Conservation (phyloP, 1,139 yeast genomes). For the Diutina catenulata region DNA sequence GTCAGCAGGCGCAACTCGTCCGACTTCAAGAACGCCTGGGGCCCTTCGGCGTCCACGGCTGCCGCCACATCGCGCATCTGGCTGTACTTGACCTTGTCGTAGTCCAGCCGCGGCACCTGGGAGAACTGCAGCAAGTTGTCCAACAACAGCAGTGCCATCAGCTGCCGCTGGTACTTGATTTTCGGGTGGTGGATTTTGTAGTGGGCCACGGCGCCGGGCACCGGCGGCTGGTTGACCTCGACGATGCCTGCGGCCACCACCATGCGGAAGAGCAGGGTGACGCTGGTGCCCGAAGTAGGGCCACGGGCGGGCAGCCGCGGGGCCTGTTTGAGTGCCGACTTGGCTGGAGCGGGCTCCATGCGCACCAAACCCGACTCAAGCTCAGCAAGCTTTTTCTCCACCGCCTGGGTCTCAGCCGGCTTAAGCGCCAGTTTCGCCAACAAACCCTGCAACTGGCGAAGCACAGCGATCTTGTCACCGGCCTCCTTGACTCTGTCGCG, state of each 20-base stretch:
- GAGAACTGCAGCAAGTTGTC: constrained; percentile 11
- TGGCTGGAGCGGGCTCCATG: background rate
- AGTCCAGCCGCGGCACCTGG: constrained; percentile 13
- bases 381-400: background rate
- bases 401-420: constrained; percentile 16
- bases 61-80: constrained; percentile 18
- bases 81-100: constrained; percentile 15
- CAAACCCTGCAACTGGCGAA: constrained; percentile 29
- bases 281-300: background rate
- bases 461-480: constrained; percentile 27
- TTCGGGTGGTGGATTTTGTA: constrained; percentile 3
- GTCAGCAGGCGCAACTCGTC: constrained; percentile 18
- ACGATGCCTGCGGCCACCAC: background rate
- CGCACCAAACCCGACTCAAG: background rate
- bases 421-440: constrained; percentile 28
- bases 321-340: background rate
- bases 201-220: constrained; percentile 4
- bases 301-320: background rate
- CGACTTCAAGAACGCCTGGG: constrained; percentile 28
- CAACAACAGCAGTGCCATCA: background rate
- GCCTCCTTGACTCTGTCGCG: constrained; percentile 21
- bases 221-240: constrained; percentile 4
- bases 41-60: constrained; percentile 8
- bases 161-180: constrained; percentile 1
- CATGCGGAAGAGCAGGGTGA: constrained; percentile 2